Percentiles rank a stretch among this genome's conserved stretches.
phyloP scores from a whole-genome alignment of 2,329 filamentous ascomycete species.

The Beauveria australis region DNA sequence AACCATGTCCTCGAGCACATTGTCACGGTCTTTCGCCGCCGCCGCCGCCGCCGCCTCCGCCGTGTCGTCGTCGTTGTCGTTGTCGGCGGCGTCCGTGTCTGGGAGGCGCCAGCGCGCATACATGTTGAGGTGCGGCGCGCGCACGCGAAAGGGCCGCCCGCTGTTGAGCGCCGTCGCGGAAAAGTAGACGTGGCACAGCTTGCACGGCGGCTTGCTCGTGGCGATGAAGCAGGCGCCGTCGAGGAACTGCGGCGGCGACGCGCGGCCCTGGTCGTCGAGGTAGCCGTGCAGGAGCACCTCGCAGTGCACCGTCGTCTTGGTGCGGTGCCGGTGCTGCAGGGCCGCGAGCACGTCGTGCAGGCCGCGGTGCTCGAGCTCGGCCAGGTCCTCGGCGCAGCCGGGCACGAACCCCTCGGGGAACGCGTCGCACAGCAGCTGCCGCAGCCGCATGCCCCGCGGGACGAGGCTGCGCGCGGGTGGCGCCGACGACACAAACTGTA shows the following conservation, averaged over 20 bases:
- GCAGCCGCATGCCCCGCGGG: background rate
- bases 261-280: conserved; percentile 1
- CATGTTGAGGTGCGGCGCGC: conserved; percentile 23
- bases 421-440: background rate
- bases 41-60: no score
- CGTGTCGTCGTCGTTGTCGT: no score
- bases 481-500: background rate
- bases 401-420: background rate
- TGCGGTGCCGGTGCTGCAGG: conserved; percentile 13
- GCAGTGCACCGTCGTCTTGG: conserved; percentile 22
- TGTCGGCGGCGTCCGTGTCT: conserved; percentile 15
- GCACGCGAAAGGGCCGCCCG: conserved; percentile 15
- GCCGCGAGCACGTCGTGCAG: background rate
- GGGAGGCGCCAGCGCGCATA: conserved; percentile 27
- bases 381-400: background rate
- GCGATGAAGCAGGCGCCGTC: conserved; percentile 24
- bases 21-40: background rate
- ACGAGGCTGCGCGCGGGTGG: background rate
- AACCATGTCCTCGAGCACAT: conserved; percentile 16
- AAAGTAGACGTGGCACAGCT: conserved; percentile 26
- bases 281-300: conserved; percentile 22
- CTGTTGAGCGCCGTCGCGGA: background rate
- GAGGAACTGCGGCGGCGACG: conserved; percentile 18
- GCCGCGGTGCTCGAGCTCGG: conserved; percentile 10
- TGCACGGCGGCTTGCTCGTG: conserved; percentile 27